phyloP scores from a whole-genome alignment of 306 rosid genomes.

The Arachis hypogaea region DNA sequence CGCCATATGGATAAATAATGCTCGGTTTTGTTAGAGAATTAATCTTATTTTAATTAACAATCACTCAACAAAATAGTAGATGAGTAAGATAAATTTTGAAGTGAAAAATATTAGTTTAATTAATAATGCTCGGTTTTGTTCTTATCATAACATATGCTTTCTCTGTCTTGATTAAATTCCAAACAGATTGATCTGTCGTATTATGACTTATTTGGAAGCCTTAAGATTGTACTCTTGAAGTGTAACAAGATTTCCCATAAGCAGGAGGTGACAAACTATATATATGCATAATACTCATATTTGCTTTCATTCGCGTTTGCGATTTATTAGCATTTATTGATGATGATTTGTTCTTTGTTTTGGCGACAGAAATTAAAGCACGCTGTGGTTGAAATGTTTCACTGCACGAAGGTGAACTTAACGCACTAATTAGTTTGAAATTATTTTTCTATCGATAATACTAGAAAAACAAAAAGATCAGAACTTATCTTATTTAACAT shows the following conservation, averaged over 20 bases:
- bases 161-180: slow-evolving; percentile 21
- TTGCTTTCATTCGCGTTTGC: slow-evolving; percentile 1
- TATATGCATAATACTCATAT: slow-evolving; percentile 11
- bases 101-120: too few relatives aligned
- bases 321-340: neutral
- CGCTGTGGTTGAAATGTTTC: slow-evolving; percentile 73
- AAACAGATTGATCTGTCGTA: slow-evolving; percentile 86
- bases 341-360: slow-evolving; percentile 35
- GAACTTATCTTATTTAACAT: too few relatives aligned
- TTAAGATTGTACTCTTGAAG: slow-evolving; percentile 70
- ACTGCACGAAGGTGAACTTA: slow-evolving; percentile 64
- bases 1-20: neutral
- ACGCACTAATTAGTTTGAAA: neutral
- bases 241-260: slow-evolving; percentile 55
- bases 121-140: too few relatives aligned
- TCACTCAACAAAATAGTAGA: too few relatives aligned
- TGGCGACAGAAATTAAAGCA: slow-evolving; percentile 64
- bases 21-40: too few relatives aligned
- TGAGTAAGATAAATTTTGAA: too few relatives aligned
- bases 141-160: slow-evolving; percentile 5
- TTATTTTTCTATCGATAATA: too few relatives aligned
- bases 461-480: too few relatives aligned
- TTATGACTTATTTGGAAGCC: slow-evolving; percentile 84
- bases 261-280: slow-evolving; percentile 68
- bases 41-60: too few relatives aligned